Base-by-base conservation (phyloP, 1,139 yeast species). In the Yarrowia galli region DNA sequence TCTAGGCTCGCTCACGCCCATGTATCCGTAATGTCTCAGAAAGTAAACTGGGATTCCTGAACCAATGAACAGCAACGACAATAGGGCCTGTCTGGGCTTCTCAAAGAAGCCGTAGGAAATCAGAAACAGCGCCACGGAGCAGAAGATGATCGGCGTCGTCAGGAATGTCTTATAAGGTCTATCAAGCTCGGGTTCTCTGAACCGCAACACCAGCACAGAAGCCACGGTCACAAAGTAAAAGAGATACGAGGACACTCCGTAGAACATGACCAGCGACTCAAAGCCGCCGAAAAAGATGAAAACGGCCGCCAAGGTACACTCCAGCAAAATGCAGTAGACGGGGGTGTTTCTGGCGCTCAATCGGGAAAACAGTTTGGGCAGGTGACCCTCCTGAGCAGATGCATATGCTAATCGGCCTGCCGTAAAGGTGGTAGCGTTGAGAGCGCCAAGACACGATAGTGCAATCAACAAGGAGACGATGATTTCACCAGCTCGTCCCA, bases 191-290 rank as follows among this genome's bases (percentile, higher is more conserved):
- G 82, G 82, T 67, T 79, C 79, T 15, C 71, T 71, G 61, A 75
- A 72, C 36, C 82, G 72, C 61, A 80, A 70, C n/a, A 76, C 73
- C 65, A 80, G 72, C 23, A 80, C 78, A 1, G 83, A 82, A 12
- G 77, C 71, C 4, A 80, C 82, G 0, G 82, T 76, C 63, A 76
- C 68, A 56, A 79, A 75, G 72, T 79, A 80, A 64, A 80, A 80
- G n/a, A 78, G 70, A 68, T 79, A 79, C 10, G 79, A 79, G 6
- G 80, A 80, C n/a, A 79, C 75, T 12, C 82, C 83, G 68, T 79
- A 80, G 68, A 81, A 79, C 9, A 80, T 75, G 36, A 77, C 73
- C 51, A 80, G 74, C 36, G 75, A 69, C 54, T 74, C 72, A 69
- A 80, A 81, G 68, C 79, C 81, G 8, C 83, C 81, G 3, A 74